Conservation (phyloP, 768 basidiomycete species). For the Clitopilus hobsonii region DNA sequence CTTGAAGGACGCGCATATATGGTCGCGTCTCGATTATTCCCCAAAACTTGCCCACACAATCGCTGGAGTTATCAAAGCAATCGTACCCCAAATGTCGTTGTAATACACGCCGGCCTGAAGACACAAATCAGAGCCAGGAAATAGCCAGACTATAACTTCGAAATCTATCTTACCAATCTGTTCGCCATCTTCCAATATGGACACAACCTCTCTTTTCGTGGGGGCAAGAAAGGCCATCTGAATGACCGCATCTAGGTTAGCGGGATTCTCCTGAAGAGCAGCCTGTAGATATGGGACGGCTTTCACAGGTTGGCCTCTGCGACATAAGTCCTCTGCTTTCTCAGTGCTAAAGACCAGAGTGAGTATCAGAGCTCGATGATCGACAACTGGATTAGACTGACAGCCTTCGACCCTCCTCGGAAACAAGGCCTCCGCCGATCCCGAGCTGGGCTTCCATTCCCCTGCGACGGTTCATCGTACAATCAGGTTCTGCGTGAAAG, state of each 20-base stretch:
- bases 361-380: background rate
- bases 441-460: conserved; percentile 19
- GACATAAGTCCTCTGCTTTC: conserved; percentile 30
- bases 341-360: conserved; percentile 22
- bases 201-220: conserved; percentile 11
- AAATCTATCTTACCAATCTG: background rate
- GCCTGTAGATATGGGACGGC: conserved; percentile 33
- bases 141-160: background rate
- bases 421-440: conserved; percentile 23
- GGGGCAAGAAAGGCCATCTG: conserved; percentile 31
- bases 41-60: conserved; percentile 32
- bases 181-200: background rate
- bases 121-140: background rate
- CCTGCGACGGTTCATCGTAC: conserved; percentile 14
- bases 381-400: background rate
- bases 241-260: conserved; percentile 36
- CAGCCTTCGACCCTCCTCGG: conserved; percentile 19
- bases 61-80: conserved; percentile 33
- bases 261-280: conserved; percentile 30
- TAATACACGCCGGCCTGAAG: conserved; percentile 22
- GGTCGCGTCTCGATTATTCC: conserved; percentile 33
- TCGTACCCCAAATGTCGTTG: conserved; percentile 22
- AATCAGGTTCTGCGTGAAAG: no score
- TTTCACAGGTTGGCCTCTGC: conserved; percentile 23
- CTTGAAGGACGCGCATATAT: conserved; percentile 40